phyloP scores from a whole-genome alignment of 495 filamentous ascomycete genomes.

The Glutinoglossum americanum region DNA sequence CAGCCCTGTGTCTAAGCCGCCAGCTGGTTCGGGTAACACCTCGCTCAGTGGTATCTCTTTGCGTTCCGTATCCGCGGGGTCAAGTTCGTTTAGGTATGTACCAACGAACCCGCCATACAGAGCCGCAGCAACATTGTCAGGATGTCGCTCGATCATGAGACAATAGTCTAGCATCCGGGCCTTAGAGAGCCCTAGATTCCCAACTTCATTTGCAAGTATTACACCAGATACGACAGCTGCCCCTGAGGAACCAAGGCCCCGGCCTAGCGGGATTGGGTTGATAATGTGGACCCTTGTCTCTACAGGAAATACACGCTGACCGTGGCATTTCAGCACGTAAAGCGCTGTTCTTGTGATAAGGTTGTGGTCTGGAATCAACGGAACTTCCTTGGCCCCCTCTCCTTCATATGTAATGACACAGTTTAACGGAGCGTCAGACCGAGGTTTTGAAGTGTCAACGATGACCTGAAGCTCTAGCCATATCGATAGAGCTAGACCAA shows the following conservation, averaged over 20 bases:
- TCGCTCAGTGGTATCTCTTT: conserved; percentile 92
- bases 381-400: conserved; percentile 50
- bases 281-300: conserved; percentile 81
- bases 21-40: conserved; percentile 67
- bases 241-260: conserved; percentile 79
- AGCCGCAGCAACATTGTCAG: conserved; percentile 89
- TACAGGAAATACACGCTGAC: conserved; percentile 53
- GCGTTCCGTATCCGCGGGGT: conserved; percentile 61
- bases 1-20: conserved; percentile 68
- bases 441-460: conserved; percentile 29
- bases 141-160: conserved; percentile 92
- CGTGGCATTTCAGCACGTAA: conserved; percentile 82
- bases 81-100: conserved; percentile 77
- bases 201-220: conserved; percentile 73
- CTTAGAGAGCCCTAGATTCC: conserved; percentile 53
- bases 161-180: conserved; percentile 83
- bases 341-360: conserved; percentile 78
- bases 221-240: conserved; percentile 91
- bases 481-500: conserved; percentile 79
- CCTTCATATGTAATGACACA: conserved; percentile 82
- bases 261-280: conserved; percentile 79
- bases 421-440: conserved; percentile 46
- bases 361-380: conserved; percentile 57
- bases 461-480: conserved; percentile 69
- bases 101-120: conserved; percentile 94